Evolutionary conservation across 1,284 basidiomycete genomes (phyloP), one percentile per base, ranked within the genome.

Genomic region (Stereum hirsutum): DNA sequence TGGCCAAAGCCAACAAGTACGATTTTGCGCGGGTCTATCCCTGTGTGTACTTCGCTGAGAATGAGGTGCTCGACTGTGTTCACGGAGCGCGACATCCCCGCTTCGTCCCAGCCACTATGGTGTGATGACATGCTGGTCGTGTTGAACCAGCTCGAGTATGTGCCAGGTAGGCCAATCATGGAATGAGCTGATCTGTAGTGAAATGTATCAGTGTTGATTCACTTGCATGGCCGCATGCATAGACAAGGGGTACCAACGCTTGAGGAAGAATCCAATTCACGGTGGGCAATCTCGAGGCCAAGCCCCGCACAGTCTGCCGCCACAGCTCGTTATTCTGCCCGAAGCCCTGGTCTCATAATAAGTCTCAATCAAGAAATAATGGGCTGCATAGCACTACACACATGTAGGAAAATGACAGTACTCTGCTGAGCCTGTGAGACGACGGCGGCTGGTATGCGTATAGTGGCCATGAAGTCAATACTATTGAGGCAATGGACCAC

Each of bases 91-190:
- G 58, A 42, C 23, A 68, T 59, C 10, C 54, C 57, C 11, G 47
- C 35, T 38, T 65, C 63, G 47, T 72, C 69, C 47, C 59, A 66
- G 42, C 68, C 65, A 39, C 57, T 47, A 8, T 54, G 47, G 32
- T 54, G 51, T 0, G 70, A 69, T 7, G 69, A 69, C 7, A 71
- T 54, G 17, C 52, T 53, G 3, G 55, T 47, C 19, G 71, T 61
- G 49, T 71, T 56, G 52, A 73, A 73, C 71, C 70, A 74, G 41
- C 62, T 64, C 6, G 69, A 61, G n/a, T 59, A 55, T 0, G 61
- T 58, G 14, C 69, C 62, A 8, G 58, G 58, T 24, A 54, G 54
- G 26, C 46, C n/a, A n/a, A n/a, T n/a, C n/a, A n/a, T 15, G 35
- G 21, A 20, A 12, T 20, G 10, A 10, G 28, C 28, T 30, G 28